Base-by-base conservation (phyloP, 495 filamentous ascomycete species). In the Annulohypoxylon bovei region DNA sequence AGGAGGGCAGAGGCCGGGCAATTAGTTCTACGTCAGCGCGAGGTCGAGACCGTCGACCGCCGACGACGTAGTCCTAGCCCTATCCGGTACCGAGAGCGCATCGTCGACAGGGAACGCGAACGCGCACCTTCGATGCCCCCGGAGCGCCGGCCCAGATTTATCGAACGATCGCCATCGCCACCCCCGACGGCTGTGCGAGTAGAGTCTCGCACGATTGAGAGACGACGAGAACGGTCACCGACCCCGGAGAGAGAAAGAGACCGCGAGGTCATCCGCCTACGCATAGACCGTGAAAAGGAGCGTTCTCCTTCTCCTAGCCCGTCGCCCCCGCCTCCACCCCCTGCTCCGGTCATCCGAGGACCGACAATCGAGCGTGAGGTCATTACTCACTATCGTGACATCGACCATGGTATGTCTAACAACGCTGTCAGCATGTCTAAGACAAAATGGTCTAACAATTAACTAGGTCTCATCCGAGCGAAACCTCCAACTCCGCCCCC, bases 331-430 rank as follows among this genome's bases (percentile, higher is more conserved):
- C 80, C 82, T 18, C 82, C 83, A 23, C 79, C 84, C 23, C 82
- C 84, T 40, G 87, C 88, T 3, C 80, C 82, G 59, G 77, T 85
- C 27, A 89, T 93, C 73, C 84, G 87, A 67, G 88, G 87, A 18
- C 90, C 91, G 4, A 86, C 88, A 4, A 91, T 94, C 69, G 89
- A 91, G 73, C 88, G 93, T 65, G 91, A 96, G 74, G 86, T 95
- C 46, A 92, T 94, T 63, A 93, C 92, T 1, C 92, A 94, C 77
- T 94, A 95, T 74, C 86, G 90, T 22, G 90, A 95, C 71, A 92
- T 97, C 73, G 92, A 97, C 76, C 93, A 97, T 80, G 94, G 93
- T 91, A 83, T 78, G 79, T 79, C 30, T 20, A 18, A n/a, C 22
- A 32, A 39, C 20, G 4, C 27, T 6, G 32, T 42, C 8, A 57